Evolutionary conservation across 768 basidiomycete species (phyloP).

Genomic region (Boletellus ananiceps): DNA sequence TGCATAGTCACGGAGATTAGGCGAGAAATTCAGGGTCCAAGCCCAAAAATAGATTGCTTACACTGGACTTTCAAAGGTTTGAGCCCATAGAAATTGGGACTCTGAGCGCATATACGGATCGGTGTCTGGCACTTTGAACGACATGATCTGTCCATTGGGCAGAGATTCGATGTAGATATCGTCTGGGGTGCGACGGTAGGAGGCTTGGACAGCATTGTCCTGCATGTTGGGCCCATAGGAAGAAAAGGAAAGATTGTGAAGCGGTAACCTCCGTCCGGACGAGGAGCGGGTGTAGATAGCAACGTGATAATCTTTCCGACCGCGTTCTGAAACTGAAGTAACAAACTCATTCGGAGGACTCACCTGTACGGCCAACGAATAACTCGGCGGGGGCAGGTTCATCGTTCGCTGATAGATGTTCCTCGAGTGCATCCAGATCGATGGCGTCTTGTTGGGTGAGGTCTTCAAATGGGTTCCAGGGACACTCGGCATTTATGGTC

Average conservation of each 20-base stretch:
- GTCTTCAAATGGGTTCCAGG: slow-evolving; percentile 66
- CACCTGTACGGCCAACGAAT: slow-evolving; percentile 65
- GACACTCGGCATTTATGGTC: slow-evolving; percentile 72
- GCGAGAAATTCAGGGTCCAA: slow-evolving; percentile 2
- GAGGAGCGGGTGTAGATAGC: slow-evolving; percentile 63
- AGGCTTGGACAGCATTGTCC: slow-evolving; percentile 65
- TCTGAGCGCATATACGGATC: slow-evolving; percentile 30
- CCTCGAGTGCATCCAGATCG: slow-evolving; percentile 59
- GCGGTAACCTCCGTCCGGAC: slow-evolving; percentile 37
- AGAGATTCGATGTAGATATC: slow-evolving; percentile 76
- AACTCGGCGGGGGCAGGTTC: slow-evolving; percentile 39
- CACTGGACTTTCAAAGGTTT: slow-evolving; percentile 62
- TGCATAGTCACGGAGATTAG: slow-evolving; percentile 23
- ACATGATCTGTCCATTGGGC: slow-evolving; percentile 73
- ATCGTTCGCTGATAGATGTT: slow-evolving; percentile 35
- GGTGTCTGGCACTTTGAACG: slow-evolving; percentile 50
- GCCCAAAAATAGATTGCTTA: slow-evolving; percentile 33
- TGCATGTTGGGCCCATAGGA: slow-evolving; percentile 91
- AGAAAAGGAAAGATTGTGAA: slow-evolving; percentile 86
- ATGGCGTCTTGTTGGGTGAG: slow-evolving; percentile 39
- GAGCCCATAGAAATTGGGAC: slow-evolving; percentile 52
- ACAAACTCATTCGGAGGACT: slow-evolving; percentile 16
- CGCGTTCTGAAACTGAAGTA: slow-evolving; percentile 3
- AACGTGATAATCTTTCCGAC: slow-evolving; percentile 75
- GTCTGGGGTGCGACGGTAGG: slow-evolving; percentile 76